Percentiles rank a stretch among this genome's conserved stretches.
phyloP scores from a whole-genome alignment of 2,329 filamentous ascomycete genomes.

The Aspergillus ochraceoroseus region DNA sequence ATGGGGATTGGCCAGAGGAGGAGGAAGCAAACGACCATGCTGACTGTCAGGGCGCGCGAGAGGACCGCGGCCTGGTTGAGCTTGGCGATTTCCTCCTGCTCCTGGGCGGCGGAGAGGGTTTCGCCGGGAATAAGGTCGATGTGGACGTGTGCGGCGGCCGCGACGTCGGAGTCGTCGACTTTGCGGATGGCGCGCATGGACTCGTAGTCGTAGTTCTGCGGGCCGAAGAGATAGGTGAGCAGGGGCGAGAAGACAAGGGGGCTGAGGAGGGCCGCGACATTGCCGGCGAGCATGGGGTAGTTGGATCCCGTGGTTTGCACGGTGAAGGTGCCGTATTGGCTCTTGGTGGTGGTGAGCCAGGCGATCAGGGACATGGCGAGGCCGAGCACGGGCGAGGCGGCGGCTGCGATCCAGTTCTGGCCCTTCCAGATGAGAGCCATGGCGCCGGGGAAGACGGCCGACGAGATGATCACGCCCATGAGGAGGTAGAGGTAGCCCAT shows the following conservation, averaged over 20 bases:
- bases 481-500: conserved; percentile 88
- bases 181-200: conserved; percentile 75
- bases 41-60: conserved; percentile 54
- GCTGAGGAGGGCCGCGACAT: conserved; percentile 74
- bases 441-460: conserved; percentile 76
- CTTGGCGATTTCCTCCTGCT: conserved; percentile 46
- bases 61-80: conserved; percentile 53
- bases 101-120: conserved; percentile 35
- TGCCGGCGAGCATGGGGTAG: conserved; percentile 81
- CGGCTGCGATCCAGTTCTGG: conserved; percentile 71
- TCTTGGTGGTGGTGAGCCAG: conserved; percentile 72
- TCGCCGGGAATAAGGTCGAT: conserved; percentile 60
- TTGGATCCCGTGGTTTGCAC: conserved; percentile 78
- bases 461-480: conserved; percentile 87
- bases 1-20: conserved; percentile 90
- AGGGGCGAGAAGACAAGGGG: conserved; percentile 70
- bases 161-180: conserved; percentile 71
- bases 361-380: conserved; percentile 64
- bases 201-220: conserved; percentile 77
- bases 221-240: conserved; percentile 65
- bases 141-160: conserved; percentile 59
- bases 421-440: conserved; percentile 75
- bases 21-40: conserved; percentile 65
- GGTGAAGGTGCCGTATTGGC: conserved; percentile 61
- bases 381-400: conserved; percentile 64